Evolutionary conservation across 805 yeast genomes (phyloP).

Genomic region (Barnettozyma populi): DNA sequence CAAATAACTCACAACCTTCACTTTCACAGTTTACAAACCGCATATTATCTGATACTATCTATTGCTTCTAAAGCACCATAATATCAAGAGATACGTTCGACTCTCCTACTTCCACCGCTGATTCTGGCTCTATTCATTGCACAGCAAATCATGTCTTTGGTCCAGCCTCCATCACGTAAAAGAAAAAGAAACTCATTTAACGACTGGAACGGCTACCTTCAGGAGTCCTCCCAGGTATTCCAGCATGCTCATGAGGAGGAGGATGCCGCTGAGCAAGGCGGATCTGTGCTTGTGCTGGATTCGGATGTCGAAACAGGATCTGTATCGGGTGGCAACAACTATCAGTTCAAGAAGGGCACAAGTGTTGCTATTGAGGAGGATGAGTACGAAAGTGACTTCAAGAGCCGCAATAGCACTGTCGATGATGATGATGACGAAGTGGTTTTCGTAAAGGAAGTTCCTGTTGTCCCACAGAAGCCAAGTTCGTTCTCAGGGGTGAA

Average conservation of each 20-base stretch:
- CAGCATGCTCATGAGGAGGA: constrained; percentile 10
- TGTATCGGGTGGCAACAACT: constrained; percentile 22
- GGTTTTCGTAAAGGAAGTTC: constrained; percentile 4
- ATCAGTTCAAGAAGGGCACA: constrained; percentile 13
- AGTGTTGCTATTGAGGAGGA: constrained; percentile 9
- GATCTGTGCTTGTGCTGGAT: constrained; percentile 31
- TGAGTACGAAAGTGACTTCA: constrained; percentile 6
- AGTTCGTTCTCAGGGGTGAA: neutral
- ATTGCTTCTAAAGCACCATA: neutral
- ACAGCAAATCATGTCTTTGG: constrained; percentile 17
- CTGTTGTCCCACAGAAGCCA: neutral
- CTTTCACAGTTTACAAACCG: neutral
- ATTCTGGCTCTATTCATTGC: neutral
- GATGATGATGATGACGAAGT: constrained; percentile 14
- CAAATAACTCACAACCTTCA: neutral
- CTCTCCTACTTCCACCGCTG: neutral
- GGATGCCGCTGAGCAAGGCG: constrained; percentile 19
- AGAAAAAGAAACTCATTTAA: constrained; percentile 32
- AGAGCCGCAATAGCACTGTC: neutral
- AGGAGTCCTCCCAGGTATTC: constrained; percentile 14
- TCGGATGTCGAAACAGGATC: constrained; percentile 36
- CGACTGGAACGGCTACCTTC: constrained; percentile 25
- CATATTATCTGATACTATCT: neutral
- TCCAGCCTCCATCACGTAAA: constrained; percentile 29
- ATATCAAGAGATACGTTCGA: neutral